These are phyloP conservation scores for Wickerhamiella qilinensis DNA, from an alignment of 805 yeast species.

Conservation along the genomic window DNA sequence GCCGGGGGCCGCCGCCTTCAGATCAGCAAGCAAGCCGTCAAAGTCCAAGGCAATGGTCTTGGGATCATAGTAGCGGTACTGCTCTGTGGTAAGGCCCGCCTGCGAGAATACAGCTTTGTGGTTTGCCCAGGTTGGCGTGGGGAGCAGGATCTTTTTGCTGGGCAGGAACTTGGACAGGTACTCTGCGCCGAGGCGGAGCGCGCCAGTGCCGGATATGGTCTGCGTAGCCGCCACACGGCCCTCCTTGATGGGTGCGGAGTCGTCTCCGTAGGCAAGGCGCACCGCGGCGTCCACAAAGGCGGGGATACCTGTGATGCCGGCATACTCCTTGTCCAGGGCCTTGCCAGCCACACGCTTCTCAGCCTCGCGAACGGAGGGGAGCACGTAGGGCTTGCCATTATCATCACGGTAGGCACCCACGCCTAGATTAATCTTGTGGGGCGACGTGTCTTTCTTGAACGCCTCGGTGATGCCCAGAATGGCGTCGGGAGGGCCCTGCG, in stretches of 20 bases:
- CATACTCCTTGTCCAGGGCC: conserved; percentile 64
- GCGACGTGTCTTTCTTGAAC: conserved; percentile 44
- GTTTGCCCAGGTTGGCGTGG: conserved; percentile 96
- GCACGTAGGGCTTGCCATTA: conserved; percentile 73
- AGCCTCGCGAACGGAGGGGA: conserved; percentile 59
- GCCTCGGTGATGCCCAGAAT: conserved; percentile 61
- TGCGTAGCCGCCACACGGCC: conserved; percentile 53
- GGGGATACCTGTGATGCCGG: conserved; percentile 70
- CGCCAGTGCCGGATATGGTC: conserved; percentile 78
- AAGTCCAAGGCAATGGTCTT: conserved; percentile 55
- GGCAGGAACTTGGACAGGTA: conserved; percentile 40
- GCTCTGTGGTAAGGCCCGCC: conserved; percentile 47
- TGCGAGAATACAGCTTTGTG: conserved; percentile 69
- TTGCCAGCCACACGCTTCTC: conserved; percentile 34
- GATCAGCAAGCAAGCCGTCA: conserved; percentile 46
- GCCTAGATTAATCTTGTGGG: conserved; percentile 40
- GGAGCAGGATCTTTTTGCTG: conserved; percentile 40
- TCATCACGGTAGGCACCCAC: conserved; percentile 89
- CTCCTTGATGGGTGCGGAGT: conserved; percentile 38
- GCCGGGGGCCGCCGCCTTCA: conserved; percentile 51
- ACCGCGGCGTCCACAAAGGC: conserved; percentile 51
- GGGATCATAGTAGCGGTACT: conserved; percentile 78
- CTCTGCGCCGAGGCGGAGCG: conserved; percentile 73
- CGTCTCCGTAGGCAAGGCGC: conserved; percentile 55
- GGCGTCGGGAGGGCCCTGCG: conserved; percentile 69